Percentiles rank a stretch among this genome's conserved stretches.
Conservation (phyloP, 1,284 basidiomycete genomes). For the Peniophora sp. region DNA sequence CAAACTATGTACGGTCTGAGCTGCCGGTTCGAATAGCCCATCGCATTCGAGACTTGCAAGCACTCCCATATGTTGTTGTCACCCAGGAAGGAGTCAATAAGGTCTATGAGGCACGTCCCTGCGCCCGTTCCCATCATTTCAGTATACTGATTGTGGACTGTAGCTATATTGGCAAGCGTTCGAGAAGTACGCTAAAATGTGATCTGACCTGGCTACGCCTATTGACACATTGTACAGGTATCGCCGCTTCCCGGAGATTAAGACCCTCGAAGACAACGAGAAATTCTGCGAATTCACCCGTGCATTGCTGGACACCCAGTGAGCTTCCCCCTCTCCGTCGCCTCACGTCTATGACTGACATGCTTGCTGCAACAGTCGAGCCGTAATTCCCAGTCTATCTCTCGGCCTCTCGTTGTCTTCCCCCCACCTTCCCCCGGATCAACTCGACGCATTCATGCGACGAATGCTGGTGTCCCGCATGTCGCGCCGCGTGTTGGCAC, state of each 20-base stretch:
- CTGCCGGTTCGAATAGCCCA: slow-evolving; percentile 85
- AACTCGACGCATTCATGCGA: slow-evolving; percentile 82
- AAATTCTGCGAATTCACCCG: slow-evolving; percentile 70
- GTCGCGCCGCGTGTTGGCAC: slow-evolving; percentile 80
- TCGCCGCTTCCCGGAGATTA: slow-evolving; percentile 69
- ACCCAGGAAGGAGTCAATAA: slow-evolving; percentile 79
- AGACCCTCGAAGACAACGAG: slow-evolving; percentile 69
- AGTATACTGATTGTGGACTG: not conserved
- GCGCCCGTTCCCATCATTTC: not conserved
- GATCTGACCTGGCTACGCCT: slow-evolving; percentile 2
- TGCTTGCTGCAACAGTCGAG: slow-evolving; percentile 36
- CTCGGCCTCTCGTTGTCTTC: slow-evolving; percentile 75
- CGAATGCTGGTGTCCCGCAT: slow-evolving; percentile 89
- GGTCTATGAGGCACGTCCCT: slow-evolving; percentile 69
- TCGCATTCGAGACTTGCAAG: slow-evolving; percentile 80
- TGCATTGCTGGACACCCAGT: slow-evolving; percentile 73
- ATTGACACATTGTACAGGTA: slow-evolving; percentile 40
- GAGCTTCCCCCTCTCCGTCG: slow-evolving; percentile 15
- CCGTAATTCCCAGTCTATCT: slow-evolving; percentile 71
- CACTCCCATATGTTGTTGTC: slow-evolving; percentile 82
- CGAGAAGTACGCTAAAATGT: slow-evolving; percentile 49
- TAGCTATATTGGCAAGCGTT: slow-evolving; percentile 80
- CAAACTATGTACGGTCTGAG: slow-evolving; percentile 86
- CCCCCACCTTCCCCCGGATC: slow-evolving; percentile 68
- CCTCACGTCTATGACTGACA: slow-evolving; percentile 6